These are phyloP conservation scores for Nothophytophthora sp. DNA, from an alignment of 352 stramenopile genomes.

Conservation along the genomic window DNA sequence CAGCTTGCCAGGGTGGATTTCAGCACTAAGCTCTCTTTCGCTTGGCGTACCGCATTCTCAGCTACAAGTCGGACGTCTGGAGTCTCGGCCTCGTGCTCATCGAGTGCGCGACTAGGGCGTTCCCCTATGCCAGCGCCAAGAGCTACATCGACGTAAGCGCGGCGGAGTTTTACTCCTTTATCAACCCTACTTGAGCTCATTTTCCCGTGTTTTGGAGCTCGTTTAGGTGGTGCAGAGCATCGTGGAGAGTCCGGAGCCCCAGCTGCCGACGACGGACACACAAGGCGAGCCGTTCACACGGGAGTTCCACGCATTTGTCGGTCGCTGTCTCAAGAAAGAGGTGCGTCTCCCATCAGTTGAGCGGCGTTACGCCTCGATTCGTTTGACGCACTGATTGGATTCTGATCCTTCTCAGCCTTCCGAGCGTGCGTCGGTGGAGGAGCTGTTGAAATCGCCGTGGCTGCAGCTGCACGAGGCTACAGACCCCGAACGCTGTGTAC, in stretches of 20 bases:
- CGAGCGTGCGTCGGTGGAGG: slow-evolving; percentile 56
- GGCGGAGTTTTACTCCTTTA: background rate
- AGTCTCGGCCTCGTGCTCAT: slow-evolving; percentile 76
- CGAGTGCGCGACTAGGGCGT: slow-evolving; percentile 59
- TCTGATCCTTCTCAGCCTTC: slow-evolving; percentile 32
- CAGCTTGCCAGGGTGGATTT: background rate
- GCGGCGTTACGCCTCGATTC: no score
- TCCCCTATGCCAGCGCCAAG: slow-evolving; percentile 49
- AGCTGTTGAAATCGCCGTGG: slow-evolving; percentile 56
- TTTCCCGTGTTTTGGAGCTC: background rate
- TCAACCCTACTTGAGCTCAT: background rate
- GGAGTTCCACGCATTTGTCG: slow-evolving; percentile 64
- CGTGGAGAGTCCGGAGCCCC: slow-evolving; percentile 57
- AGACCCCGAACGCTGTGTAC: slow-evolving; percentile 26
- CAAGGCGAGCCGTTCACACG: slow-evolving; percentile 34
- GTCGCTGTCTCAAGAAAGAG: slow-evolving; percentile 64
- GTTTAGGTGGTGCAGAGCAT: slow-evolving; percentile 73
- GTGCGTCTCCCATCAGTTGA: no score
- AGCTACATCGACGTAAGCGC: slow-evolving; percentile 70
- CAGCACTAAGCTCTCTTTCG: background rate
- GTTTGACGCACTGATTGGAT: background rate
- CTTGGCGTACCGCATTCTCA: slow-evolving; percentile 12
- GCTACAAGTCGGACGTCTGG: slow-evolving; percentile 84
- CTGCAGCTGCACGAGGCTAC: slow-evolving; percentile 54
- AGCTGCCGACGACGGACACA: slow-evolving; percentile 31